Percentiles rank a stretch among this genome's conserved stretches.
phyloP scores from a whole-genome alignment of 495 filamentous ascomycete species.

The Elaphomyces granulatus region DNA sequence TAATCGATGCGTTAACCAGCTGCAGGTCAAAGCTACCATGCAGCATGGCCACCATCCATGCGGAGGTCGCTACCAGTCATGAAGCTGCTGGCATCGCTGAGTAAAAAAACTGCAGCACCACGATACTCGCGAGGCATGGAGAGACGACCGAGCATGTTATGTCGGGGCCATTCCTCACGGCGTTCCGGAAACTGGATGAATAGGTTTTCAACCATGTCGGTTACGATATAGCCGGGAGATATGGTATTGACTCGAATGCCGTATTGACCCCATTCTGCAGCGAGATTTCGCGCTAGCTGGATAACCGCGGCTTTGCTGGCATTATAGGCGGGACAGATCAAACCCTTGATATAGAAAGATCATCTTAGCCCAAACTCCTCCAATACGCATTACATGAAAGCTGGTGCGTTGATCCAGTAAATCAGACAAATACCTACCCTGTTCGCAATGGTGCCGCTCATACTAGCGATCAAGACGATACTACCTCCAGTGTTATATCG shows the following conservation, averaged over 20 bases:
- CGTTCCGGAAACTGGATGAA: conserved; percentile 66
- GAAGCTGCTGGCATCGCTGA: conserved; percentile 75
- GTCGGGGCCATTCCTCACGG: conserved; percentile 59
- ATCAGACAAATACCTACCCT: conserved; percentile 25
- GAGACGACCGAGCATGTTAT: conserved; percentile 79
- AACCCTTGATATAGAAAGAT: no score
- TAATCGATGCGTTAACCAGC: no score
- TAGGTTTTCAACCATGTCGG: conserved; percentile 73
- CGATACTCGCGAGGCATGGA: conserved; percentile 70
- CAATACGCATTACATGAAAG: no score
- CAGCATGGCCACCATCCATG: conserved; percentile 70
- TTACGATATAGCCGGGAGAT: conserved; percentile 89
- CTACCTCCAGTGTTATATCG: conserved; percentile 55
- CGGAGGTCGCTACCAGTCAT: conserved; percentile 73
- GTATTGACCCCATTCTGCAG: conserved; percentile 70
- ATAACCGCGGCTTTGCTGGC: conserved; percentile 79
- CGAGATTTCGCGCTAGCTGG: conserved; percentile 76
- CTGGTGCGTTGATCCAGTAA: no score
- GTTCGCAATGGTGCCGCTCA: conserved; percentile 62
- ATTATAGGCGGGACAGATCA: conserved; percentile 73
- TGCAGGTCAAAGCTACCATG: conserved; percentile 41
- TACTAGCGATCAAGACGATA: conserved; percentile 59
- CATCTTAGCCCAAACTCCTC: no score
- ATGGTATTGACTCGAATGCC: conserved; percentile 92
- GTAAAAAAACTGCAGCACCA: conserved; percentile 66